Evolutionary conservation across 164 flowering plant species (phyloP), one percentile per base, ranked within the genome.

Genomic region (Macadamia integrifolia): DNA sequence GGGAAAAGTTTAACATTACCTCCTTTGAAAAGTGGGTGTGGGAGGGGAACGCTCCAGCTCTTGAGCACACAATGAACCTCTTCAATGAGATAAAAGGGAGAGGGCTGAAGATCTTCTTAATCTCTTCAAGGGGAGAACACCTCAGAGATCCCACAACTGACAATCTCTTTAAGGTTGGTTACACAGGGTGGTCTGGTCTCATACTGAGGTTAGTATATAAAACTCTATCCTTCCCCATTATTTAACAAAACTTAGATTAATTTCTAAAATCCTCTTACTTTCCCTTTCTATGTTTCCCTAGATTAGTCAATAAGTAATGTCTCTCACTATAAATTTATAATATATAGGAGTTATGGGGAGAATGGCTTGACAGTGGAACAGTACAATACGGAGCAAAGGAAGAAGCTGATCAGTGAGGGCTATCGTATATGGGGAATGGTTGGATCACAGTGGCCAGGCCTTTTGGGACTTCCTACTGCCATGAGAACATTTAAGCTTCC

Each of bases 401-500:
- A 78, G 23, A 58, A 58, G 28, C 69, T 91, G 73, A 68, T 75
- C 0, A 67, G 65, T 9, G 60, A 71, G 13, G 97, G 97, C 6
- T 89, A 87, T 72, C 79, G 80, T 58, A 77, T 89, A 2, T 85
- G 86, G 89, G 93, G 94, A 18, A 80, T 85, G 31, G 69, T 86
- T 23, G 94, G 88, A 60, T 90, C 83, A 53, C 97, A 91, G 57
- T 91, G 89, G 91, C 87, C 87, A 76, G 86, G 92, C 69, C 65
- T 89, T 31, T 53, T 77, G 11, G 97, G 92, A 3, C 69, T 66
- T 46, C 87, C 94, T 0, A 68, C 31, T 8, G 83, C 80, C 9
- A 79, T 69, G 60, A 80, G 97, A 71, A 75, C 85, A 29, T 91
- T 86, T 84, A 89, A 89, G 82, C 87, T 91, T 29, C 91, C 94